Conservation (phyloP, 768 basidiomycete genomes). For the Mycena epipterygia region DNA sequence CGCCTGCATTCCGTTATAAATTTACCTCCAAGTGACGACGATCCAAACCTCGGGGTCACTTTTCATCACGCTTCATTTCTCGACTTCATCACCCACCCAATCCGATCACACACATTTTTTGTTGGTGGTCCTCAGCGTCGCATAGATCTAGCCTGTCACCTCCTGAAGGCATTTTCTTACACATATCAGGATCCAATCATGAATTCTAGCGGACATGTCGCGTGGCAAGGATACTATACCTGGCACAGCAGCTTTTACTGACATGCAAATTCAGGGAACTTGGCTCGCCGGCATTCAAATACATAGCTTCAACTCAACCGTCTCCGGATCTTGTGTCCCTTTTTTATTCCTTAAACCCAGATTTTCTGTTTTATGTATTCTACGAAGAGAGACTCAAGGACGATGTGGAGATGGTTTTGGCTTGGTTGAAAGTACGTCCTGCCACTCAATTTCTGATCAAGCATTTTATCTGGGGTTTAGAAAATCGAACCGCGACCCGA, state of each 20-base stretch:
- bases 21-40: neutral
- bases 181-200: neutral
- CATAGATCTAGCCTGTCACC: neutral
- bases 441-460: neutral
- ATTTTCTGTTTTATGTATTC: neutral
- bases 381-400: too few relatives aligned
- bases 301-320: too few relatives aligned
- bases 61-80: neutral
- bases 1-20: neutral
- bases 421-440: neutral
- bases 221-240: neutral
- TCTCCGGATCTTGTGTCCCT: neutral
- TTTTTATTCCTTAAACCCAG: neutral
- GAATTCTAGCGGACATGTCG: neutral
- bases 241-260: neutral
- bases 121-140: neutral
- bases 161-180: neutral
- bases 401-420: neutral
- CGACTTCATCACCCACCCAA: neutral
- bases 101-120: neutral
- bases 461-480: neutral
- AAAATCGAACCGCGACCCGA: neutral
- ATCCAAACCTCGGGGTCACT: neutral
- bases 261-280: neutral
- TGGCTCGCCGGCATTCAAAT: neutral